These are phyloP conservation scores for Cyanidioschyzon merolae DNA, from an alignment of 23 red algal genomes.

Conservation along the genomic window DNA sequence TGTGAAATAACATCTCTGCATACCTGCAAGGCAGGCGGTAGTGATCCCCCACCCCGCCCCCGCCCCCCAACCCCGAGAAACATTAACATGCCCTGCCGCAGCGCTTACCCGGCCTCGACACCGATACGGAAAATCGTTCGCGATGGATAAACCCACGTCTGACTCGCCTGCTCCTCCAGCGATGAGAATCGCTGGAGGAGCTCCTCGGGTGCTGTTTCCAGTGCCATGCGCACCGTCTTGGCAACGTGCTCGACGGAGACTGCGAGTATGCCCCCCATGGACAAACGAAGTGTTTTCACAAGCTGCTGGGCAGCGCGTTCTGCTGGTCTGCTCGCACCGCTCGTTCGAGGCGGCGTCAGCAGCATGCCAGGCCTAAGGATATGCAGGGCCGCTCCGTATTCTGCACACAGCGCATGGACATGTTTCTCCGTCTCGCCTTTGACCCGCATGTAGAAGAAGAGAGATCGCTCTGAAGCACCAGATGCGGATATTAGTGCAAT, in stretches of 20 bases:
- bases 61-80: too few species aligned
- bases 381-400: neutral
- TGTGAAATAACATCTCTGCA: too few species aligned
- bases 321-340: neutral
- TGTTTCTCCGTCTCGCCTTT: neutral
- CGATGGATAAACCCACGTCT: neutral
- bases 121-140: neutral
- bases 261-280: neutral
- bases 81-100: too few species aligned
- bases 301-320: neutral
- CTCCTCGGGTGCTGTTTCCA: neutral
- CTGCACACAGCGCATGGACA: neutral
- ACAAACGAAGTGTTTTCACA: neutral
- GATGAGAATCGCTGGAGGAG: neutral
- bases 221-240: neutral
- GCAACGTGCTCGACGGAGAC: conserved; percentile 9
- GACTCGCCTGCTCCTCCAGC: neutral
- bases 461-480: neutral
- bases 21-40: too few species aligned
- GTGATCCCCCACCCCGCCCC: too few species aligned
- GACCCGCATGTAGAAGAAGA: conserved; percentile 2
- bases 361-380: neutral
- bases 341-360: conserved; percentile 6
- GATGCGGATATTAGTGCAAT: neutral
- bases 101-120: too few species aligned